Percentiles rank a stretch among this genome's conserved stretches.
Conservation (phyloP, 352 stramenopile genomes). For the Phytophthora parvispora region DNA sequence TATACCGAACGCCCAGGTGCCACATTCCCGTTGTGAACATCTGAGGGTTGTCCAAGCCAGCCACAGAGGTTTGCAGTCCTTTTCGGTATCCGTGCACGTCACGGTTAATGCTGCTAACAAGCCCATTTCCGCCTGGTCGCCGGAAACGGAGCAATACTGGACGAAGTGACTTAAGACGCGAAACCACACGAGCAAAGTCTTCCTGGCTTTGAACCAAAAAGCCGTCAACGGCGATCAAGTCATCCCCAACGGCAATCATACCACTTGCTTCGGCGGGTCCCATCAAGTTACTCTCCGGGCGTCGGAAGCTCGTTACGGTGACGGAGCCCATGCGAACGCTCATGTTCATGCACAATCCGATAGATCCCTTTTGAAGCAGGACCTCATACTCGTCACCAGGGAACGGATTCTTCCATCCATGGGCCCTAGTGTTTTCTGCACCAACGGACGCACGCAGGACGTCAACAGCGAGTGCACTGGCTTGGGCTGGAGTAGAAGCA, state of each 20-base stretch:
- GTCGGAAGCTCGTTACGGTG: slow-evolving; percentile 86
- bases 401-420: slow-evolving; percentile 78
- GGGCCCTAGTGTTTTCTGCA: slow-evolving; percentile 49
- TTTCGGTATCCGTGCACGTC: slow-evolving; percentile 67
- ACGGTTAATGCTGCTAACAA: slow-evolving; percentile 42
- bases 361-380: slow-evolving; percentile 87
- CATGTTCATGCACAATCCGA: slow-evolving; percentile 93
- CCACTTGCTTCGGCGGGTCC: slow-evolving; percentile 85
- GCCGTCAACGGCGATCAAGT: slow-evolving; percentile 87
- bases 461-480: slow-evolving; percentile 78
- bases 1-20: slow-evolving; percentile 87
- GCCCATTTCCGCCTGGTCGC: slow-evolving; percentile 51
- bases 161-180: slow-evolving; percentile 80
- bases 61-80: slow-evolving; percentile 72
- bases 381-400: slow-evolving; percentile 87
- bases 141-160: slow-evolving; percentile 88
- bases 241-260: slow-evolving; percentile 81
- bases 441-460: slow-evolving; percentile 62
- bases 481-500: slow-evolving; percentile 63
- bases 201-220: slow-evolving; percentile 80
- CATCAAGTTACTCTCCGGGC: slow-evolving; percentile 76
- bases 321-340: slow-evolving; percentile 85
- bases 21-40: slow-evolving; percentile 85
- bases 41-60: slow-evolving; percentile 78
- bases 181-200: slow-evolving; percentile 88